phyloP scores from a whole-genome alignment of 164 flowering plant genomes.

The Euptelea pleiosperma region DNA sequence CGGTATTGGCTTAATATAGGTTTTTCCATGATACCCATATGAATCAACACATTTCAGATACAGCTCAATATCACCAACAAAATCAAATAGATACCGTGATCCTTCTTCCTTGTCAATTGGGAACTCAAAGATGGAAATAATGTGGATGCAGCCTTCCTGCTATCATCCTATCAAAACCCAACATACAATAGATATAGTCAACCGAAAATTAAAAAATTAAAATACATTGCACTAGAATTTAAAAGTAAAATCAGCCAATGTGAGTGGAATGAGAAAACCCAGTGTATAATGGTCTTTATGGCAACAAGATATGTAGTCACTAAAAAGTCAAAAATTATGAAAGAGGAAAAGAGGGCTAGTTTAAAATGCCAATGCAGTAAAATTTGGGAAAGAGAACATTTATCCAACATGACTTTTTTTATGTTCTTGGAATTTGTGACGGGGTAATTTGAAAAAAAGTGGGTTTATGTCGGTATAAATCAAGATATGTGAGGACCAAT shows the following conservation, averaged over 20 bases:
- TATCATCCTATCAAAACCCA: constrained; percentile 55
- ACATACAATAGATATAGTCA: too few relatives aligned
- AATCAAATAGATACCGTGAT: constrained; percentile 76
- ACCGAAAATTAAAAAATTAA: too few relatives aligned
- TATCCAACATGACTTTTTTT: background rate
- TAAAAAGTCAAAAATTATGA: background rate
- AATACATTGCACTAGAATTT: too few relatives aligned
- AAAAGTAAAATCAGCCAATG: background rate
- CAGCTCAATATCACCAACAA: too few relatives aligned
- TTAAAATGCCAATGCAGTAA: too few relatives aligned
- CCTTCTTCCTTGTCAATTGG: constrained; percentile 72
- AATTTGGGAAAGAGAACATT: too few relatives aligned
- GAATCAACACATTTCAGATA: too few relatives aligned
- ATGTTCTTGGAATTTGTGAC: background rate
- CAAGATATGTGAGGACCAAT: background rate
- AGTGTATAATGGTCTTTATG: background rate
- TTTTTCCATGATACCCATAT: too few relatives aligned
- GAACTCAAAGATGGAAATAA: constrained; percentile 69
- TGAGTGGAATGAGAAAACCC: background rate
- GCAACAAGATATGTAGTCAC: background rate
- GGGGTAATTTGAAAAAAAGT: too few relatives aligned
- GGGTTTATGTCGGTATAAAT: background rate
- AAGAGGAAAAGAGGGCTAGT: too few relatives aligned
- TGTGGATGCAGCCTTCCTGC: constrained; percentile 70
- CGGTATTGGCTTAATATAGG: too few relatives aligned